Conservation (phyloP, 2,329 filamentous ascomycete species). For the Onygena corvina region DNA sequence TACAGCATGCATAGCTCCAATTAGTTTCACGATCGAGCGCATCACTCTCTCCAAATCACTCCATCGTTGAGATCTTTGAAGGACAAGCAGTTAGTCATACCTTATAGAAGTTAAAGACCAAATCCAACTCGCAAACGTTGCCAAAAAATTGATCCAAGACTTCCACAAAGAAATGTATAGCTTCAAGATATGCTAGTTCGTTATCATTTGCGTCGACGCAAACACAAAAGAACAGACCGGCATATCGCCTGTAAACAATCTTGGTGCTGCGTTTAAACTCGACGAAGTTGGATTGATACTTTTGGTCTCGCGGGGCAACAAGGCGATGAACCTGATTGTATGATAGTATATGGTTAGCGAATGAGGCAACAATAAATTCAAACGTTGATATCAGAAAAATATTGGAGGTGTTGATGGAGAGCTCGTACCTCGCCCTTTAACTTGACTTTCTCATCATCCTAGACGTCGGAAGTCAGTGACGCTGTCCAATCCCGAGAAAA, state of each 20-base stretch:
- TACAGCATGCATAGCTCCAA: background rate
- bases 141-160: slow-evolving; percentile 97
- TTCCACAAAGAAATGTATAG: slow-evolving; percentile 98
- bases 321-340: slow-evolving; percentile 71
- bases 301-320: slow-evolving; percentile 93
- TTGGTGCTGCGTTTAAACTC: slow-evolving; percentile 64
- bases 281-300: slow-evolving; percentile 99
- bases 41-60: background rate
- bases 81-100: no score
- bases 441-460: slow-evolving; percentile 97
- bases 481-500: background rate
- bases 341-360: background rate
- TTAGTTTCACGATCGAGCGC: background rate
- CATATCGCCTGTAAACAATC: slow-evolving; percentile 94
- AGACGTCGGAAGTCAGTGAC: background rate
- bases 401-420: background rate
- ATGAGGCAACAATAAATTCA: background rate
- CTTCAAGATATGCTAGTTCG: slow-evolving; percentile 90
- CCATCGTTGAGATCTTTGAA: background rate
- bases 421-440: slow-evolving; percentile 77
- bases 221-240: slow-evolving; percentile 96
- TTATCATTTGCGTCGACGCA: slow-evolving; percentile 99
- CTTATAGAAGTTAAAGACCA: slow-evolving; percentile 65
- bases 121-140: slow-evolving; percentile 94
- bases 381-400: background rate